A percentile compares a stretch with the other conserved stretches of the same genome.
phyloP scores from a whole-genome alignment of 2,329 filamentous ascomycete genomes.

The Dactylellina cionopaga region DNA sequence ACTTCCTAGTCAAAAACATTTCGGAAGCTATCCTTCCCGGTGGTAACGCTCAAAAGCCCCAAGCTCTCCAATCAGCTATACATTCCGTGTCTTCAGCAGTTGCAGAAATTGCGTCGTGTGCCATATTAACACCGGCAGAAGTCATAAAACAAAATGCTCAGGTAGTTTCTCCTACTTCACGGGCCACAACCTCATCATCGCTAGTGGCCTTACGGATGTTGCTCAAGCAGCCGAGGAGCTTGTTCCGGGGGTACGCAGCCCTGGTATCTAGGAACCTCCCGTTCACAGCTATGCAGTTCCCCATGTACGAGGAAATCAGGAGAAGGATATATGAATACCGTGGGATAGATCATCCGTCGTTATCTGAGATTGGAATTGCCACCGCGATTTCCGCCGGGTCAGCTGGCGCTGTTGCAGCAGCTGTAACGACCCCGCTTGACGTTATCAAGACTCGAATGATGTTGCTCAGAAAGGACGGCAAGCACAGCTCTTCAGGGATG shows the following conservation, averaged over 20 bases:
- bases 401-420: conserved; percentile 78
- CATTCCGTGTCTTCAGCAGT: conserved; percentile 78
- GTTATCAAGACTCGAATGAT: conserved; percentile 91
- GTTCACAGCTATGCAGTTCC: conserved; percentile 88
- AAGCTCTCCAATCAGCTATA: conserved; percentile 72
- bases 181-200: conserved; percentile 65
- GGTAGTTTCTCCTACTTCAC: conserved; percentile 69
- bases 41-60: conserved; percentile 61
- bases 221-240: conserved; percentile 66
- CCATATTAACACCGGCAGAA: conserved; percentile 87
- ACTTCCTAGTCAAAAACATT: conserved; percentile 70
- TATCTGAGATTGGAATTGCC: conserved; percentile 67
- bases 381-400: conserved; percentile 78
- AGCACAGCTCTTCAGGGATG: conserved; percentile 58
- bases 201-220: conserved; percentile 69
- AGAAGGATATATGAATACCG: conserved; percentile 63
- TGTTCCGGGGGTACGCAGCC: conserved; percentile 79
- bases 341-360: conserved; percentile 57
- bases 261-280: conserved; percentile 84
- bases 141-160: conserved; percentile 95
- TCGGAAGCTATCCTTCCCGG: conserved; percentile 62
- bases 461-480: conserved; percentile 69
- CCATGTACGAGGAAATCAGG: conserved; percentile 80
- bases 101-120: conserved; percentile 84
- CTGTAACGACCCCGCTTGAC: conserved; percentile 87